Conservation (phyloP, 140 eudicot genomes). For the Erigeron philadelphicus region DNA sequence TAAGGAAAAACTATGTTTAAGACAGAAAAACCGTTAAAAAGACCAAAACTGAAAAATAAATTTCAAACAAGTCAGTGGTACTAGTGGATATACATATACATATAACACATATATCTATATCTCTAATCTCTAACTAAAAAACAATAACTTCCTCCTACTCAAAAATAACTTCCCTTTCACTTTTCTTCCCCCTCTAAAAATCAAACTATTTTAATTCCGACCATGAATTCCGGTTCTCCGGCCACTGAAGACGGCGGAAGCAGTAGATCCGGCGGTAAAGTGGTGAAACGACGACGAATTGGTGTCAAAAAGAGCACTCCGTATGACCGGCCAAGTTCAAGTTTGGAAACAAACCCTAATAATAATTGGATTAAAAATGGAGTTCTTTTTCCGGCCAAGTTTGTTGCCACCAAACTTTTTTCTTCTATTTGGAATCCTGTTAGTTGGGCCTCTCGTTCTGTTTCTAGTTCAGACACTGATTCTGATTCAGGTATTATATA, state of each 20-base stretch:
- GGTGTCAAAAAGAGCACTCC: slow-evolving; percentile 21
- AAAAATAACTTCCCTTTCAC: slow-evolving; percentile 6
- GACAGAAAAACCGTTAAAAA: too few relatives aligned
- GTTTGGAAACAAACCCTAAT: slow-evolving; percentile 25
- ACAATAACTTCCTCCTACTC: slow-evolving; percentile 20
- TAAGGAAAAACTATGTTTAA: too few relatives aligned
- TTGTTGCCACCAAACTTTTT: slow-evolving; percentile 35
- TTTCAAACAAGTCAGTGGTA: background rate
- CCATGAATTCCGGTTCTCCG: slow-evolving; percentile 27
- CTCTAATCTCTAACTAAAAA: too few relatives aligned
- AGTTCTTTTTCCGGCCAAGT: slow-evolving; percentile 30
- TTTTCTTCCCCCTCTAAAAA: background rate
- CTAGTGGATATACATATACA: too few relatives aligned
- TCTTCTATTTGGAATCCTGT: slow-evolving; percentile 35
- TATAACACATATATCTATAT: too few relatives aligned
- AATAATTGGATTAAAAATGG: slow-evolving; percentile 23
- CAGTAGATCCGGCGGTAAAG: slow-evolving; percentile 33
- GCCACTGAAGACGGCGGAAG: slow-evolving; percentile 22
- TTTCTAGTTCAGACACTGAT: slow-evolving; percentile 24
- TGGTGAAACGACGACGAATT: slow-evolving; percentile 21
- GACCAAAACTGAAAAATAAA: background rate
- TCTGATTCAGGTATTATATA: slow-evolving; percentile 30
- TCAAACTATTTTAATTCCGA: background rate
- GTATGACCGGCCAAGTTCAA: slow-evolving; percentile 29
- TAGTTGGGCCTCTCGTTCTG: slow-evolving; percentile 28